Base-by-base conservation (phyloP, 768 basidiomycete genomes). In the Phlegmacium glaucopus region DNA sequence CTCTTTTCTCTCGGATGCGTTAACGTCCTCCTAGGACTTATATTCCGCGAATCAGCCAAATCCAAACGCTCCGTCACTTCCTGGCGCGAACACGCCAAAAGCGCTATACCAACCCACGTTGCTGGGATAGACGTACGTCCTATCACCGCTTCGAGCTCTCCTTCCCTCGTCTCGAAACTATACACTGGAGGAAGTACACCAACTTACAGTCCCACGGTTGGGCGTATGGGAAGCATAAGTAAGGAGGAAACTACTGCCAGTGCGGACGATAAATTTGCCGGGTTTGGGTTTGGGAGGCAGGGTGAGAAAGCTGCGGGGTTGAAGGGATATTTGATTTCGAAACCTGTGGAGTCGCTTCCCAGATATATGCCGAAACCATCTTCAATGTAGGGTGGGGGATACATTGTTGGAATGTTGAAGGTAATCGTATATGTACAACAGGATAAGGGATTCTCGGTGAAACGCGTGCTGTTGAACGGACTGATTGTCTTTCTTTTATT, bases 1-100 rank as follows among this genome's bases (percentile, higher is more conserved):
- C 72, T 92, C 54, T 93, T 93, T 65, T 78, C 87, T 49, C 59
- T 93, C 44, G 90, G 88, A 4, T 90, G 87, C 64, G 63, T 87
- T 60, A 91, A 94, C 73, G 85, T 93, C 53, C 63, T 90, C 39
- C 77, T 86, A 56, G 88, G 89, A 27, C 79, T 92, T 62, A 75
- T 90, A 65, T 91, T 87, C 80, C 82, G 85, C 52, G 78, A 82
- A 54, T 63, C 63, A 1, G 83, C 77, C 52, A 90, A 86, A 64
- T 55, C 68, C 53, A 80, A 78, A 56, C 83, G 88, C 39, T 83
- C 81, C 15, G 71, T 91, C 60, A 77, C 76, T 17, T 70, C 78
- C 17, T 89, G 85, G 87, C 75, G 81, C 51, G 76, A 75, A 40
- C 73, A 80, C 37, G 62, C 72, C 10, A 80, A 76, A 61, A 75